Evolutionary conservation across 2,329 filamentous ascomycete species (phyloP), one percentile per base, ranked within the genome.

Genomic region (Escovopsis sp.): DNA sequence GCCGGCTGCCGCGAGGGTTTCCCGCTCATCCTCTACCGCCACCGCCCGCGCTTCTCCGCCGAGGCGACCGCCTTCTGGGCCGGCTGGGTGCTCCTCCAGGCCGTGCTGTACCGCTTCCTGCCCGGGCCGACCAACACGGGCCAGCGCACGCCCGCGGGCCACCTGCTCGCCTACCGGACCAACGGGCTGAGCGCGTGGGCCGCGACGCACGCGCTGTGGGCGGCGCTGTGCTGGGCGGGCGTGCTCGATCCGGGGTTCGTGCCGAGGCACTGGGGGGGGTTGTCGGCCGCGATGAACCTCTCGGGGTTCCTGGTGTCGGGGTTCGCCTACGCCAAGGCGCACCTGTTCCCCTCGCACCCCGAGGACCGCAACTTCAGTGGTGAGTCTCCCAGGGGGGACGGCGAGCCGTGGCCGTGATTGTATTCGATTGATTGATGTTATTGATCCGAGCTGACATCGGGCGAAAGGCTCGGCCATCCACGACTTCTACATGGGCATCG

Each of bases 401-500:
- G n/a, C n/a, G n/a, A n/a, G n/a, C n/a, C n/a, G n/a, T n/a, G n/a
- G n/a, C n/a, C n/a, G n/a, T n/a, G n/a, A n/a, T n/a, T n/a, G n/a
- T n/a, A n/a, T n/a, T n/a, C n/a, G n/a, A n/a, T n/a, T n/a, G 20
- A 20, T 20, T 20, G 20, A 6, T 20, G 20, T 20, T 1, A 20
- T 20, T 20, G 20, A 20, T 20, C 6, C 3, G 13, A 20, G 40
- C 48, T 35, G 50, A 13, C 36, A 11, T 10, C 27, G 30, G 16
- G 1, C 3, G 5, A 5, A 11, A 62, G 63, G 56, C 16, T 65
- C 57, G 3, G 47, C 50, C 1, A 37, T 64, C 0, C 66, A 67
- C 35, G 66, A 69, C 44, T 56, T 67, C 39, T 68, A 61, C 41
- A 66, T 66, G 59, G 66, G 66, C 1, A 59, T 67, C 25, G 66